Conservation (phyloP, 176 grass and related monocot genomes). For the Oryza longistaminata region DNA sequence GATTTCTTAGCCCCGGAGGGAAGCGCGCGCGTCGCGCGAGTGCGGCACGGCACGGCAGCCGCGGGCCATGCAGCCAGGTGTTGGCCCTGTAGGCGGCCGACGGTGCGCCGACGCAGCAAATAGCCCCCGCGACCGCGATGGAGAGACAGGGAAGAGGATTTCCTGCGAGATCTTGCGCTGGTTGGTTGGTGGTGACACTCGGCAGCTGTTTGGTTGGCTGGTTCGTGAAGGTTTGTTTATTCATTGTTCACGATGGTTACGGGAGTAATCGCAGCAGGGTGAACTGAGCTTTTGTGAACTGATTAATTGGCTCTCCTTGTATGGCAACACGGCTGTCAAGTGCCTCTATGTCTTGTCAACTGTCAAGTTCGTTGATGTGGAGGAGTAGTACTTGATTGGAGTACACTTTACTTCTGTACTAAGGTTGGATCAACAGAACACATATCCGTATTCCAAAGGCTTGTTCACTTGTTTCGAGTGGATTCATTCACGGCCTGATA, state of each 20-base stretch:
- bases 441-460: background rate
- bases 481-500: background rate
- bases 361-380: background rate
- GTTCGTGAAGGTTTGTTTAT: background rate
- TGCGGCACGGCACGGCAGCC: too few species aligned
- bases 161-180: background rate
- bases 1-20: conserved; percentile 26
- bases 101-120: background rate
- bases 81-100: background rate
- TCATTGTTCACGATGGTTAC: background rate
- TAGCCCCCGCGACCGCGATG: background rate
- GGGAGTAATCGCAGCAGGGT: conserved; percentile 19
- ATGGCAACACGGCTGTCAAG: background rate
- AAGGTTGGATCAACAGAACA: background rate
- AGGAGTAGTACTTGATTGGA: background rate
- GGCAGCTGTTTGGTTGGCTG: conserved; percentile 9
- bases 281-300: background rate
- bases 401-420: background rate
- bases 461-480: background rate
- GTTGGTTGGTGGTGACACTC: conserved; percentile 18
- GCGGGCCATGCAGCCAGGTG: background rate
- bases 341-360: background rate
- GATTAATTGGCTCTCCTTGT: background rate
- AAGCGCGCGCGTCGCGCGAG: background rate
- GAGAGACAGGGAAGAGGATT: conserved; percentile 13